Percentiles rank a stretch among this genome's conserved stretches.
phyloP scores from a whole-genome alignment of 2,329 filamentous ascomycete genomes.

The Sarocladiaceae sp. region DNA sequence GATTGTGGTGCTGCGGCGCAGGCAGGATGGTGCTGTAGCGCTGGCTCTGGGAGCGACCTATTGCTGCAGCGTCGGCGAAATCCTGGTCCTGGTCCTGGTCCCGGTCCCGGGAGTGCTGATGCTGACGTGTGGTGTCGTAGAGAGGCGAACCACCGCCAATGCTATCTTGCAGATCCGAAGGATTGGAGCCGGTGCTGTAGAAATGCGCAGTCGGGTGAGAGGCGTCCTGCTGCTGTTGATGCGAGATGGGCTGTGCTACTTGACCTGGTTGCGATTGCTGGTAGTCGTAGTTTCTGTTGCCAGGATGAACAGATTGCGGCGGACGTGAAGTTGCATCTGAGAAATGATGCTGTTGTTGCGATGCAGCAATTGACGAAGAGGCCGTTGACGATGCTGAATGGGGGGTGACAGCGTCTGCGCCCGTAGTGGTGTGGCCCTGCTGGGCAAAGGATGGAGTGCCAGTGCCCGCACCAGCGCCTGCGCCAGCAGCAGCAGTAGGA shows the following conservation, averaged over 20 bases:
- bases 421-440: neutral
- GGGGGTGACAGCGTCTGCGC: slow-evolving; percentile 12
- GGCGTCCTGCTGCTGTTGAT: slow-evolving; percentile 20
- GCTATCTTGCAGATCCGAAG: slow-evolving; percentile 9
- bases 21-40: slow-evolving; percentile 32
- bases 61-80: slow-evolving; percentile 22
- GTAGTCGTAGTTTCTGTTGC: neutral
- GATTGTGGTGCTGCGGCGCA: slow-evolving; percentile 20
- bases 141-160: slow-evolving; percentile 9
- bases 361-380: neutral
- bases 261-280: neutral
- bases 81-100: slow-evolving; percentile 18
- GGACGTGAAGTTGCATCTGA: neutral
- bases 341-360: slow-evolving; percentile 15
- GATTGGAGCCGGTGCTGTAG: slow-evolving; percentile 9
- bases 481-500: slow-evolving; percentile 17
- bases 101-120: neutral
- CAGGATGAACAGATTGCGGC: neutral
- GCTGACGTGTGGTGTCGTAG: slow-evolving; percentile 9
- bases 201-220: slow-evolving; percentile 17
- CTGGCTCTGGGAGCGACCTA: slow-evolving; percentile 49
- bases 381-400: slow-evolving; percentile 12
- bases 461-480: no score
- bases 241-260: slow-evolving; percentile 10
- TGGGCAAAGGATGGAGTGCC: neutral